Percentiles rank a stretch among this genome's conserved stretches.
phyloP scores from a whole-genome alignment of 2,329 filamentous ascomycete genomes.

The Aspergillus nomiae region DNA sequence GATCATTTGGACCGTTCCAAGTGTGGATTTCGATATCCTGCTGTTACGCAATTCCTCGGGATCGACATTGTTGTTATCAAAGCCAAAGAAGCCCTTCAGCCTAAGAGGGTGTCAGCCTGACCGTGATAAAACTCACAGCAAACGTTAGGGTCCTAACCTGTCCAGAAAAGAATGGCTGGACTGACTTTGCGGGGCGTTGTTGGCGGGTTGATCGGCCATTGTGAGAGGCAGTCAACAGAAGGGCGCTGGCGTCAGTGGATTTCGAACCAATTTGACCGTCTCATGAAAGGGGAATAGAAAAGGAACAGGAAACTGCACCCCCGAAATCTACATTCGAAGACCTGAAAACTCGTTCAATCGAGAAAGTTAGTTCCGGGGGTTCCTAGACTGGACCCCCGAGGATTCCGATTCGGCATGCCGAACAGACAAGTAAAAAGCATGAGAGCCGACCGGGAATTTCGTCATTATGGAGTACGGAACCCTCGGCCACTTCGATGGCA shows the following conservation, averaged over 20 bases:
- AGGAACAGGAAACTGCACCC: constrained; percentile 1
- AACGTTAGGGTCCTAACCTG: background rate
- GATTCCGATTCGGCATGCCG: background rate
- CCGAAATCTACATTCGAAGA: background rate
- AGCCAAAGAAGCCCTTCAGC: background rate
- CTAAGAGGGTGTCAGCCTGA: background rate
- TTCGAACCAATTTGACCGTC: background rate
- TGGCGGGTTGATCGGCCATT: constrained; percentile 1
- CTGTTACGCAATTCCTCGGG: constrained; percentile 22
- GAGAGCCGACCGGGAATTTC: background rate
- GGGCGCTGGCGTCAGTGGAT: background rate
- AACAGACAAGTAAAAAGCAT: background rate
- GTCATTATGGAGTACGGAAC: background rate
- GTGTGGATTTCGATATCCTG: constrained; percentile 31
- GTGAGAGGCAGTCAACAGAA: background rate
- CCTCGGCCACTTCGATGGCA: background rate
- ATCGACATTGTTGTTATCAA: background rate
- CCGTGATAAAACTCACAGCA: background rate
- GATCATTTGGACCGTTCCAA: constrained; percentile 32
- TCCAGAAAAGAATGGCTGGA: background rate
- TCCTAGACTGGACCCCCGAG: background rate
- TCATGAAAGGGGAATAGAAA: background rate
- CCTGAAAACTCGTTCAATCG: background rate
- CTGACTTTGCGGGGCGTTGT: background rate
- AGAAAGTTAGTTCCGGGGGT: background rate